phyloP scores from a whole-genome alignment of 768 basidiomycete species.

The Xerocomellus intermedius region DNA sequence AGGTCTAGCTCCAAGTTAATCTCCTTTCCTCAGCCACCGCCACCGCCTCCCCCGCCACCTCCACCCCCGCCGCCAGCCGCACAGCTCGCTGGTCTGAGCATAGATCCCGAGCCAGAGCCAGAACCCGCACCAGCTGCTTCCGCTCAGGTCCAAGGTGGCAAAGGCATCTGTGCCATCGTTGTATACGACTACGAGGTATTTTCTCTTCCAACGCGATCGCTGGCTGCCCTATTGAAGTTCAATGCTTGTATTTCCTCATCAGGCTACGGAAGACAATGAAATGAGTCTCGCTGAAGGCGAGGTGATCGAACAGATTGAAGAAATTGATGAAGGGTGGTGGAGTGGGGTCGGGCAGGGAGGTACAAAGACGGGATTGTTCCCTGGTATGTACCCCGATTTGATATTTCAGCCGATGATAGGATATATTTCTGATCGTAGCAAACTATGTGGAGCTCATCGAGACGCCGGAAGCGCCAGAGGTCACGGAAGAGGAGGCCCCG shows the following conservation, averaged over 20 bases:
- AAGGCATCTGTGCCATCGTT: conserved; percentile 71
- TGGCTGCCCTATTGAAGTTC: background rate
- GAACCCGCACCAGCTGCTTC: conserved; percentile 20
- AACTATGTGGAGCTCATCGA: conserved; percentile 86
- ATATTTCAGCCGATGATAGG: background rate
- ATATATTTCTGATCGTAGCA: conserved; percentile 40
- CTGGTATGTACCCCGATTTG: conserved; percentile 47
- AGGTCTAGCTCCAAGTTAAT: background rate
- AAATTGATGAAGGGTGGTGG: conserved; percentile 94
- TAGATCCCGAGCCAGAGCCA: conserved; percentile 35
- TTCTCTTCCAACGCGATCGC: background rate
- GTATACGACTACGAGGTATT: conserved; percentile 76
- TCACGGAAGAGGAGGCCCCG: conserved; percentile 41
- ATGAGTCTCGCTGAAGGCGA: conserved; percentile 79
- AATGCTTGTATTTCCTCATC: background rate
- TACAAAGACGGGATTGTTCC: conserved; percentile 75
- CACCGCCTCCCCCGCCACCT: conserved; percentile 45
- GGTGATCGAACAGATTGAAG: conserved; percentile 76
- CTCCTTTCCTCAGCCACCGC: conserved; percentile 12
- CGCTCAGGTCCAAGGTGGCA: conserved; percentile 13
- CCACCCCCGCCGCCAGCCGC: conserved; percentile 46
- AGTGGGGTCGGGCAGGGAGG: conserved; percentile 68
- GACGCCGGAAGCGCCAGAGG: conserved; percentile 37
- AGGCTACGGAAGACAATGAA: conserved; percentile 87
- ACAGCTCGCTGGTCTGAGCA: conserved; percentile 24